Evolutionary conservation across 352 stramenopile species (phyloP).

Genomic region (Phytopythium aichiense): DNA sequence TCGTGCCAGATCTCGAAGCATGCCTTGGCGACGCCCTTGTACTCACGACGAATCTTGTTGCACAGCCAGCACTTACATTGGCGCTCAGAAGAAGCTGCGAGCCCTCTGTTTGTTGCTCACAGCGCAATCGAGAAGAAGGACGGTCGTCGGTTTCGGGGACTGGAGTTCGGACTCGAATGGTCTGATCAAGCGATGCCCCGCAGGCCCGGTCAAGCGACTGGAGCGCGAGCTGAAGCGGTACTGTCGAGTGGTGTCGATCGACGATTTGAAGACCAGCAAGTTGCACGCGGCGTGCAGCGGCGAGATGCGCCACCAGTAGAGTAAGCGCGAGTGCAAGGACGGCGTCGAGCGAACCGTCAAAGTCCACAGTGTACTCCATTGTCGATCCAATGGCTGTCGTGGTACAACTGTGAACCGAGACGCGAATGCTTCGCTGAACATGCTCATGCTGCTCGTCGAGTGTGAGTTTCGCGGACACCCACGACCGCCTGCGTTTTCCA

Average conservation of each 20-base stretch:
- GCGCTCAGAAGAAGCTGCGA: slow-evolving; percentile 12
- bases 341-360: no score
- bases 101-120: slow-evolving; percentile 5
- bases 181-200: slow-evolving; percentile 11
- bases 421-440: no score
- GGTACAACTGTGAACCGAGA: no score
- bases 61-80: slow-evolving; percentile 16
- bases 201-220: not conserved
- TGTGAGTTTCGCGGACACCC: no score
- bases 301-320: no score
- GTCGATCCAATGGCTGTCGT: no score
- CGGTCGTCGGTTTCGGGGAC: slow-evolving; percentile 14
- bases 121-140: slow-evolving; percentile 2
- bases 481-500: no score
- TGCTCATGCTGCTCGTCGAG: no score
- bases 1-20: slow-evolving; percentile 26
- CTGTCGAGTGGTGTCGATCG: not conserved
- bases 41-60: slow-evolving; percentile 10
- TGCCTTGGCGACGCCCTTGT: slow-evolving; percentile 13
- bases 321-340: no score
- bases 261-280: no score
- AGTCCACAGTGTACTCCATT: no score
- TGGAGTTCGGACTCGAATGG: slow-evolving; percentile 11
- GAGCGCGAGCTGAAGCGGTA: not conserved
- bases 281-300: no score